These are phyloP conservation scores for Pulveroboletus frians DNA, from an alignment of 768 basidiomycete genomes.

Conservation along the genomic window DNA sequence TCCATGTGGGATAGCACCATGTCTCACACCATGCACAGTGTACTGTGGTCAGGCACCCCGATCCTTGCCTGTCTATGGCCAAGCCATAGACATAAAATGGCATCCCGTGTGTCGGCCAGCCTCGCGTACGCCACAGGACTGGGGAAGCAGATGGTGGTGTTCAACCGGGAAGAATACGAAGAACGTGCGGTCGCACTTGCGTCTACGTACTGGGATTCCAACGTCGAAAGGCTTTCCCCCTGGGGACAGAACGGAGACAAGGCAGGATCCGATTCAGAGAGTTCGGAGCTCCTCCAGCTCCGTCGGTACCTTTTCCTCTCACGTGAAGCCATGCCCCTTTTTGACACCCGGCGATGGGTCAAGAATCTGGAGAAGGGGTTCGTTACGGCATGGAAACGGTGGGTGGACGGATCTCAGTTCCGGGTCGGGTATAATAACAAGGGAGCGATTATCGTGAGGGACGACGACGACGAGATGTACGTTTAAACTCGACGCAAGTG, in stretches of 20 bases:
- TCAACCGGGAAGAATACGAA: constrained; percentile 41
- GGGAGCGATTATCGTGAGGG: constrained; percentile 27
- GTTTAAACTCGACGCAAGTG: neutral
- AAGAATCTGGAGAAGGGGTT: constrained; percentile 44
- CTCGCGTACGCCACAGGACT: constrained; percentile 45
- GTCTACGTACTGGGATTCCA: constrained; percentile 21
- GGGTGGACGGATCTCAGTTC: constrained; percentile 40
- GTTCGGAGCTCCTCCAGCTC: constrained; percentile 18
- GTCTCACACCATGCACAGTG: constrained; percentile 27
- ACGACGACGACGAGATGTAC: constrained; percentile 26
- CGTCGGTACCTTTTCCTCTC: constrained; percentile 38
- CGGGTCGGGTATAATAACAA: constrained; percentile 28
- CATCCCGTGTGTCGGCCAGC: constrained; percentile 46
- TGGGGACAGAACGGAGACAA: constrained; percentile 1
- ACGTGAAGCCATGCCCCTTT: constrained; percentile 40
- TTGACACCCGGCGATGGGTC: constrained; percentile 46
- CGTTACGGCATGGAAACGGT: constrained; percentile 41
- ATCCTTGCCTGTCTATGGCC: constrained; percentile 44
- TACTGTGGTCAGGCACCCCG: constrained; percentile 50
- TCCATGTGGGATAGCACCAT: neutral
- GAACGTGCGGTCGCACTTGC: constrained; percentile 41
- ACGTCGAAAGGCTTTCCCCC: neutral
- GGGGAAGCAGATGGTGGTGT: constrained; percentile 44
- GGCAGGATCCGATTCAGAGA: neutral
- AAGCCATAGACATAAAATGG: constrained; percentile 44